Conservation (phyloP, 106 monocot species). For the Dioscorea zingiberensis region DNA sequence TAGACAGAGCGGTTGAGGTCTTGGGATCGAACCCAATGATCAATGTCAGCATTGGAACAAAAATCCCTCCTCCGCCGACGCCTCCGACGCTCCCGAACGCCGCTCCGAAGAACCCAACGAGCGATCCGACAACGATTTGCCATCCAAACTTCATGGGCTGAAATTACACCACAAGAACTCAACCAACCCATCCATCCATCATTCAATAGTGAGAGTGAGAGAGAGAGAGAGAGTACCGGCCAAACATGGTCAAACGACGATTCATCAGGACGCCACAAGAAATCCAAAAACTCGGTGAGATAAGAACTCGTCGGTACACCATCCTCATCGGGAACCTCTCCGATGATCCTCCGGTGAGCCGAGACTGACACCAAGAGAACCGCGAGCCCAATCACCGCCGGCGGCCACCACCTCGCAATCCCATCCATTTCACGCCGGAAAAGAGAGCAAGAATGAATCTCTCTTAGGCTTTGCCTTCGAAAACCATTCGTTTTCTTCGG, state of each 20-base stretch:
- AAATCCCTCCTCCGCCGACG: constrained; percentile 73
- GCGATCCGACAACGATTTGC: constrained; percentile 52
- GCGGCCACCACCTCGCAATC: not conserved
- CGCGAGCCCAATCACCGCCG: not conserved
- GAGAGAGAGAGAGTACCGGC: constrained; percentile 26
- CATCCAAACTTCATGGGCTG: constrained; percentile 63
- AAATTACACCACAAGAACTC: not conserved
- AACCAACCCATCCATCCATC: not conserved
- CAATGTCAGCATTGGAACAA: constrained; percentile 76
- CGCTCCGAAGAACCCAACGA: constrained; percentile 63
- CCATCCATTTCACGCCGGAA: not conserved
- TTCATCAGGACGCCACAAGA: constrained; percentile 29
- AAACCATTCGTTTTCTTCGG: too few relatives aligned
- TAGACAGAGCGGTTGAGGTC: constrained; percentile 71
- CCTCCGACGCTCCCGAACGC: constrained; percentile 78
- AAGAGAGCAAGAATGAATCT: not conserved
- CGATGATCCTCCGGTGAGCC: constrained; percentile 7
- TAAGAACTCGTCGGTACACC: not conserved
- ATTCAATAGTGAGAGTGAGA: not conserved
- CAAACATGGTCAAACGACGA: constrained; percentile 41
- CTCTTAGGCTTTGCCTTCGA: too few relatives aligned
- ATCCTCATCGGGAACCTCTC: not conserved
- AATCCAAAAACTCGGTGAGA: constrained; percentile 5
- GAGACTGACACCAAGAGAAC: constrained; percentile 1
- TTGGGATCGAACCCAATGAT: constrained; percentile 82